phyloP scores from a whole-genome alignment of 495 filamentous ascomycete species.

The Talaromyces wortmannii region DNA sequence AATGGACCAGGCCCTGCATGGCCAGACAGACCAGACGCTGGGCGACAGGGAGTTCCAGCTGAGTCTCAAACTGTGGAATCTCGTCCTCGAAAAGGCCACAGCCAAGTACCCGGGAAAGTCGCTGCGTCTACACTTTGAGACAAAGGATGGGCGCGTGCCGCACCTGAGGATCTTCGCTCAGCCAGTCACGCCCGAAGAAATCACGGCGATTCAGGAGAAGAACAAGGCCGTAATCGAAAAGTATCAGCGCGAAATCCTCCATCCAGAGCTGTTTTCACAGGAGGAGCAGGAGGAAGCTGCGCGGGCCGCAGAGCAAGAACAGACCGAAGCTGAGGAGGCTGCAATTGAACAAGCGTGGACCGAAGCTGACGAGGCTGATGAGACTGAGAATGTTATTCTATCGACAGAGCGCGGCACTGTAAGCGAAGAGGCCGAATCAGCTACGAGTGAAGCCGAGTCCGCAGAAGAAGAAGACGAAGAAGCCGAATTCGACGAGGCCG shows the following conservation, averaged over 20 bases:
- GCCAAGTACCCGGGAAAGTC: constrained; percentile 63
- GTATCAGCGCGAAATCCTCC: constrained; percentile 56
- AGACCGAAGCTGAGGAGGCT: no score
- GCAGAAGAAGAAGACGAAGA: neutral
- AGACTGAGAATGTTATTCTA: neutral
- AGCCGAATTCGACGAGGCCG: neutral
- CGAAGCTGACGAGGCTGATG: neutral
- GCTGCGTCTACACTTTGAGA: constrained; percentile 83
- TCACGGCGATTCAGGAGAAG: constrained; percentile 64
- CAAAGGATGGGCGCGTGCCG: constrained; percentile 48
- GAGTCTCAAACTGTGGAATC: constrained; percentile 71
- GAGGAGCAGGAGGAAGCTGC: constrained; percentile 14
- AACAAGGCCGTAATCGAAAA: constrained; percentile 55
- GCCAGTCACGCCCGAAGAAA: constrained; percentile 66
- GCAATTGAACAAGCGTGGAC: no score
- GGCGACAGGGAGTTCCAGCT: constrained; percentile 86
- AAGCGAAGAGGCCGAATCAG: constrained; percentile 12
- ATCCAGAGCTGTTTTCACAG: constrained; percentile 15
- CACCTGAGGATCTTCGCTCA: constrained; percentile 89
- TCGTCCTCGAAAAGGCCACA: constrained; percentile 66
- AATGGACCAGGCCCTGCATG: constrained; percentile 83
- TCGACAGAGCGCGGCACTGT: neutral
- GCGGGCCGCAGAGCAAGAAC: constrained; percentile 17
- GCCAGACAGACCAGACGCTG: constrained; percentile 51
- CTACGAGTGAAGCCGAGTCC: neutral